Evolutionary conservation across 768 basidiomycete species (phyloP).

Genomic region (Clitopilus hobsonii): DNA sequence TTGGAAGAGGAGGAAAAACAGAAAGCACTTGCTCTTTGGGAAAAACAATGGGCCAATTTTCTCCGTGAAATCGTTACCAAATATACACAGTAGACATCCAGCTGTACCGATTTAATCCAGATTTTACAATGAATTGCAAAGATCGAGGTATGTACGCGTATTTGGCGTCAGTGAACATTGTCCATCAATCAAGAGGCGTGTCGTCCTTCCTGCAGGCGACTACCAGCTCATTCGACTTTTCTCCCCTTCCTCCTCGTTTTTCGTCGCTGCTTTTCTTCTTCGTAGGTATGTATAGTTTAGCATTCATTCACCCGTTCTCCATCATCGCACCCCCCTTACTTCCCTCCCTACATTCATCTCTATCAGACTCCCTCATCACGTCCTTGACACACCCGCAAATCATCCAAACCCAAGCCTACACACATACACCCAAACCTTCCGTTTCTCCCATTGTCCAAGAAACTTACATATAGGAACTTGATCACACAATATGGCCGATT

Average conservation of each 20-base stretch:
- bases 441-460: conserved; percentile 23
- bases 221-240: neutral
- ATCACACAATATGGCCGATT: conserved; percentile 84
- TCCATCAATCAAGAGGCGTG: neutral
- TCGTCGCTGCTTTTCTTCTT: neutral
- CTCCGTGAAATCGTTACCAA: conserved; percentile 5
- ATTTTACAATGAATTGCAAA: neutral
- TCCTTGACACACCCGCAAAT: conserved; percentile 24
- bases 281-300: conserved; percentile 18
- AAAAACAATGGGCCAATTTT: conserved; percentile 22
- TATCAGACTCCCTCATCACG: conserved; percentile 42
- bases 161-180: conserved; percentile 7
- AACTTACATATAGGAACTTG: conserved; percentile 40
- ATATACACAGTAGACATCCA: neutral
- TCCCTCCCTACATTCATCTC: conserved; percentile 44
- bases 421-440: conserved; percentile 32
- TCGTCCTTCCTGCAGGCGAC: neutral
- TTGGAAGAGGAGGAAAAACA: conserved; percentile 43
- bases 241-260: neutral
- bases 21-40: conserved; percentile 37
- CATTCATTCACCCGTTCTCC: conserved; percentile 31
- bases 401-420: conserved; percentile 32
- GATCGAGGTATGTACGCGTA: conserved; percentile 7
- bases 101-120: too few species aligned
- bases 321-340: conserved; percentile 60